These are phyloP conservation scores for Syzygium malaccense DNA, from an alignment of 441 rosid species.

Conservation along the genomic window DNA sequence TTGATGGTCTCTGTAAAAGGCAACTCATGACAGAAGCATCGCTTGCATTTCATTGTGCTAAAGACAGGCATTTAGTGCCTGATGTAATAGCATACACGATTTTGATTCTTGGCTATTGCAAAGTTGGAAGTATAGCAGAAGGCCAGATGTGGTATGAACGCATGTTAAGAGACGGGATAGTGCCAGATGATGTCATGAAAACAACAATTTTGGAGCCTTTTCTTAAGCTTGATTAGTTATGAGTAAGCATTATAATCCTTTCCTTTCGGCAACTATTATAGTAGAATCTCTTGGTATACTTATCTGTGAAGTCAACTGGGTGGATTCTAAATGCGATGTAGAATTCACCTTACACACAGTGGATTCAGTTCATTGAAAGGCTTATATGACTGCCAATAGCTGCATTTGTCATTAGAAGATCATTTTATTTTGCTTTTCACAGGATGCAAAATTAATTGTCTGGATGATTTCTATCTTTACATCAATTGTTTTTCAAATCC, in stretches of 20 bases:
- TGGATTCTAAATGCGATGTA: background rate
- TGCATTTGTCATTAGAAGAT: background rate
- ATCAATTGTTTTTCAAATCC: background rate
- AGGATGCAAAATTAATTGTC: background rate
- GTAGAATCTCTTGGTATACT: background rate
- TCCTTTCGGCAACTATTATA: background rate
- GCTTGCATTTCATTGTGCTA: constrained; percentile 22
- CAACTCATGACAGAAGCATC: constrained; percentile 28
- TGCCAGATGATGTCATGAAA: constrained; percentile 26
- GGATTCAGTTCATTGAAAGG: background rate
- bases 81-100: constrained; percentile 38
- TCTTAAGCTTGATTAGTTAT: background rate
- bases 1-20: constrained; percentile 35
- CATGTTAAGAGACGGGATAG: constrained; percentile 24
- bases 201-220: constrained; percentile 17
- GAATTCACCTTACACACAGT: background rate
- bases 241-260: background rate
- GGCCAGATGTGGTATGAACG: constrained; percentile 23
- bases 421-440: background rate
- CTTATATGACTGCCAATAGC: background rate
- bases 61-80: constrained; percentile 22
- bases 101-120: constrained; percentile 40
- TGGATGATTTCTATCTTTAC: background rate
- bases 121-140: constrained; percentile 29
- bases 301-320: background rate